phyloP scores from a whole-genome alignment of 805 yeast genomes.

The Myxozyma mucilagina region DNA sequence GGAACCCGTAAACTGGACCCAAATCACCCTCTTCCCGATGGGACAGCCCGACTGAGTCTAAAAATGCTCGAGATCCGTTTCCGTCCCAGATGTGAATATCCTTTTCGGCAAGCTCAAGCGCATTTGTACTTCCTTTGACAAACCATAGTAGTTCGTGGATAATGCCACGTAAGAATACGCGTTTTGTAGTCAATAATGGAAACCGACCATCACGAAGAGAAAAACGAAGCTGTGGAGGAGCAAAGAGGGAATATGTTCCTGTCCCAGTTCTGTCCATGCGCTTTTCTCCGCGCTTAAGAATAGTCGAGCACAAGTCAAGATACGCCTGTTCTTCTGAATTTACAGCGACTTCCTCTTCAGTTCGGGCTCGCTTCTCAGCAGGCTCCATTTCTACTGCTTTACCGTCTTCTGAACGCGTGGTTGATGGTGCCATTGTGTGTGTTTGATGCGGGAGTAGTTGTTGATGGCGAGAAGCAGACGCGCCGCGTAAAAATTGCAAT shows the following conservation, averaged over 20 bases:
- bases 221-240: slow-evolving; percentile 94
- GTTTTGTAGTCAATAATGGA: slow-evolving; percentile 91
- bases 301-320: slow-evolving; percentile 73
- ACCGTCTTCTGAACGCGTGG: not conserved
- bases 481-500: not conserved
- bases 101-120: slow-evolving; percentile 68
- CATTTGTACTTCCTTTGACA: slow-evolving; percentile 85
- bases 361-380: not conserved
- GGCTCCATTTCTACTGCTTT: too few species aligned
- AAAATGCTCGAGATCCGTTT: slow-evolving; percentile 88
- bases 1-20: slow-evolving; percentile 99
- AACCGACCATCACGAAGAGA: slow-evolving; percentile 67
- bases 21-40: slow-evolving; percentile 88
- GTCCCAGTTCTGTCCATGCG: slow-evolving; percentile 98
- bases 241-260: slow-evolving; percentile 87
- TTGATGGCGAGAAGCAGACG: not conserved
- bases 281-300: slow-evolving; percentile 80
- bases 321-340: slow-evolving; percentile 75
- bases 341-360: not conserved
- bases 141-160: slow-evolving; percentile 91
- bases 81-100: slow-evolving; percentile 99
- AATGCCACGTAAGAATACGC: slow-evolving; percentile 85
- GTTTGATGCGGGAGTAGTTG: not conserved
- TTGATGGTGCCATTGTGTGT: not conserved
- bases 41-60: slow-evolving; percentile 78